Base-by-base conservation (phyloP, 345 rosid species). In the Lepidium africanum region DNA sequence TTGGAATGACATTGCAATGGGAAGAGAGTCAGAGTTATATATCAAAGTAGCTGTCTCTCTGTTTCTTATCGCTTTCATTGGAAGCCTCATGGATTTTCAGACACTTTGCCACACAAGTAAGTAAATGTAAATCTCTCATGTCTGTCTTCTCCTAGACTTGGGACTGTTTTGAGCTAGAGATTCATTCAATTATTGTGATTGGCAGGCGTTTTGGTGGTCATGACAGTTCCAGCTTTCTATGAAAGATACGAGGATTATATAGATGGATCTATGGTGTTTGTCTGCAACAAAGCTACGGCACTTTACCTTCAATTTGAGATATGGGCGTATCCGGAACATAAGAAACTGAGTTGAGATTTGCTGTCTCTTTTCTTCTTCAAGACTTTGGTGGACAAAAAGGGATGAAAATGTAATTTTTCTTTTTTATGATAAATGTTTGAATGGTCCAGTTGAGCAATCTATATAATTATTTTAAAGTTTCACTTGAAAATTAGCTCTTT, bases 71-170 rank as follows among this genome's bases (percentile, higher is more conserved):
- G 81, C 87, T 7, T 4, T 95, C 11, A 56, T 85, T 27, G 96
- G 92, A 46, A 81, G 92, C 79, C 77, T 85, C 50, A 79, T 84
- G 25, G 92, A 94, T 79, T 78, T 94, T 71, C 84, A 86, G 32
- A 87, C 96, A 14, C 63, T 89, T 53, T 81, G 87, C 63, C 86
- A 91, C 68, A 63, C 85, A 16, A 55, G 99, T 95, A 85, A 86
- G 87, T 80, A 48, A 36, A 37, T 10, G 17, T 21, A 21, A 8
- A 38, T 13, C 10, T 40, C 21, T 58, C 13, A 47, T 63, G 14
- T 59, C 6, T 10, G 21, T 13, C 7, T 10, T 63, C 52, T 50
- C 57, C 3, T 40, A 14, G 43, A 56, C 41, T 57, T n/a, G 45
- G 46, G 5, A n/a, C 54, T 41, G 48, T 35, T 30, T 69, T 51